Conservation (phyloP, 768 basidiomycete species). For the Filobasidium floriforme region DNA sequence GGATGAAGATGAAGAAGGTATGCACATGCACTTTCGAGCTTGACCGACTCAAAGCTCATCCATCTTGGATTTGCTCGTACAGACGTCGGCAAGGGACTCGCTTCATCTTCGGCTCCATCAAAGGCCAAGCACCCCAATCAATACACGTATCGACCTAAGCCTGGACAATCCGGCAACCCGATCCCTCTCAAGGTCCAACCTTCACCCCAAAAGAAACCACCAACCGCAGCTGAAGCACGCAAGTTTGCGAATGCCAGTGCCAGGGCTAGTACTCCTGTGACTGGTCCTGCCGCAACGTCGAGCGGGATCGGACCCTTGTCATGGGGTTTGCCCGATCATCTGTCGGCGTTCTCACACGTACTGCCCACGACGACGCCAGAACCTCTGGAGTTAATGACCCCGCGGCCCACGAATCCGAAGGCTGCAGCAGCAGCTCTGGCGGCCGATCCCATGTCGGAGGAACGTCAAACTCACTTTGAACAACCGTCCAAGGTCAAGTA, state of each 20-base stretch:
- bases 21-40: background rate
- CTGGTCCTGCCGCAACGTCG: slow-evolving; percentile 37
- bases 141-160: slow-evolving; percentile 50
- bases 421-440: background rate
- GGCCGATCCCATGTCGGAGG: background rate
- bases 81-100: background rate
- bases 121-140: slow-evolving; percentile 50
- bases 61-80: background rate
- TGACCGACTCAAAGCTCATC: background rate
- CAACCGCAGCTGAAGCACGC: slow-evolving; percentile 16
- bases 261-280: slow-evolving; percentile 29
- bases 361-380: slow-evolving; percentile 58
- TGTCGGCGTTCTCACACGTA: slow-evolving; percentile 75
- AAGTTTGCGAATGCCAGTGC: slow-evolving; percentile 36
- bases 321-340: slow-evolving; percentile 89
- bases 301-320: slow-evolving; percentile 25
- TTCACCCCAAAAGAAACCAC: slow-evolving; percentile 15
- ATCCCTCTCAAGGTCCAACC: slow-evolving; percentile 15
- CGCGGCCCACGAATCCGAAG: slow-evolving; percentile 20
- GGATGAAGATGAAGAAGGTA: slow-evolving; percentile 48
- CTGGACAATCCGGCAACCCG: slow-evolving; percentile 14
- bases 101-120: background rate
- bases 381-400: slow-evolving; percentile 50
- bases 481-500: slow-evolving; percentile 66
- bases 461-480: slow-evolving; percentile 34